Percentiles rank a stretch among this genome's conserved stretches.
Evolutionary conservation across 108 stramenopile genomes (phyloP).

Genomic region (Seminavis robusta): DNA sequence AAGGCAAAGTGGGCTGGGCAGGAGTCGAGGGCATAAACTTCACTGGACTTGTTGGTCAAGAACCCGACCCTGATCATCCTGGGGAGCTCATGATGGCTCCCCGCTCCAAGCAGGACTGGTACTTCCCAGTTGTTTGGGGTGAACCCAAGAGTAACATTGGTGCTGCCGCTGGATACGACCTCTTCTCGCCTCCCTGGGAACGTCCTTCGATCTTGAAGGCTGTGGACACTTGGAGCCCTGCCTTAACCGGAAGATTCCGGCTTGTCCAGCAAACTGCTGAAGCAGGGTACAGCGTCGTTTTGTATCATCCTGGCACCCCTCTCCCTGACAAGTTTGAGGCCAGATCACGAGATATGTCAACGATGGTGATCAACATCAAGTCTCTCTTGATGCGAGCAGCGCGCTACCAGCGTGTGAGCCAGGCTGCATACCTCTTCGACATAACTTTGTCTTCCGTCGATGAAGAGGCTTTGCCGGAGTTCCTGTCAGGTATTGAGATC

Average conservation of each 20-base stretch:
- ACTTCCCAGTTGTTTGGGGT: slow-evolving; percentile 14
- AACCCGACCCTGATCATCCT: not conserved
- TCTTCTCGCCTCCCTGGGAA: not conserved
- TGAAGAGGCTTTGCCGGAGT: not conserved
- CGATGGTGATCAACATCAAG: not conserved
- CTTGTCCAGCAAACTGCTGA: not conserved
- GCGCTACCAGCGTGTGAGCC: not conserved
- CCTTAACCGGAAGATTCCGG: not conserved
- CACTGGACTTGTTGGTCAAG: not conserved
- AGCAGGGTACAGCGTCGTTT: too few species aligned
- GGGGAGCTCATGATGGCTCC: not conserved
- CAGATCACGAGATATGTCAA: not conserved
- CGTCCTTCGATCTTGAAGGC: not conserved
- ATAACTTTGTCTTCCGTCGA: not conserved
- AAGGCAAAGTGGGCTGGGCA: not conserved
- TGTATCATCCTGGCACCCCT: not conserved
- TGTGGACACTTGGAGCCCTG: not conserved
- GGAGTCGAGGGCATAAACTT: not conserved
- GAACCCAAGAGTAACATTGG: slow-evolving; percentile 2
- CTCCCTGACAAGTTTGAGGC: not conserved
- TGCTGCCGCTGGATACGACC: slow-evolving; percentile 1
- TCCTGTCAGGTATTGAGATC: not conserved
- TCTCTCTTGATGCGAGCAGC: not conserved
- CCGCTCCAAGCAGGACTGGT: slow-evolving; percentile 3
- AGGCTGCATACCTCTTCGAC: not conserved